A percentile compares a stretch with the other conserved stretches of the same genome.
Evolutionary conservation across 225 moss, liverwort and hornwort species (phyloP).

Genomic region (Climacium dendroides): DNA sequence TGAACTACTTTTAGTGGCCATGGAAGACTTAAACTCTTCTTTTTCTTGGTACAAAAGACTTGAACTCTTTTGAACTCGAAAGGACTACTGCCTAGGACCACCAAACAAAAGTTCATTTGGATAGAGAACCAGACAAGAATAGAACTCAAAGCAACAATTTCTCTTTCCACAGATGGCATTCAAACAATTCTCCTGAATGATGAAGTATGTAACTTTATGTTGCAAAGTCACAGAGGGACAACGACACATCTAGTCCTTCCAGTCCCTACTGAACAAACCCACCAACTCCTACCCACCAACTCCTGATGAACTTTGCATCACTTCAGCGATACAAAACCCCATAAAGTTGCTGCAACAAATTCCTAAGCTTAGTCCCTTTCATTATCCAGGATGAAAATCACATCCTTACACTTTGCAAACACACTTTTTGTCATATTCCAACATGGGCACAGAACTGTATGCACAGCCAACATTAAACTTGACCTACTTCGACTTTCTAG

Average conservation of each 20-base stretch:
- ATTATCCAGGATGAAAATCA: background rate
- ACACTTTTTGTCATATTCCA: background rate
- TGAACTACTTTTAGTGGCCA: background rate
- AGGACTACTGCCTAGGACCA: background rate
- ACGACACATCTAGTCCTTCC: no score
- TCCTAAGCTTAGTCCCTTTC: background rate
- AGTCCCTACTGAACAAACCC: background rate
- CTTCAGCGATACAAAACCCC: background rate
- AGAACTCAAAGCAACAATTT: background rate
- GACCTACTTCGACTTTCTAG: background rate
- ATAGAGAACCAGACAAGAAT: background rate
- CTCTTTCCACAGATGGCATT: background rate
- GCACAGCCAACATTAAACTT: background rate
- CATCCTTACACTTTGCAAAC: background rate
- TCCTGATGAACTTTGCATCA: background rate
- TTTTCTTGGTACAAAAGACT: background rate
- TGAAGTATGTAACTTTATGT: background rate
- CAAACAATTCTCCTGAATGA: background rate
- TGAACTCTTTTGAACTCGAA: background rate
- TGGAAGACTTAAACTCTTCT: background rate
- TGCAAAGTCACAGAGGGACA: background rate
- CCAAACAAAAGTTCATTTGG: background rate
- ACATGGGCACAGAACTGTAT: background rate
- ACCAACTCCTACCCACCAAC: background rate
- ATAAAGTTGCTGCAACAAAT: background rate